Conservation (phyloP, 108 stramenopile species). For the Chaetoceros muelleri region DNA sequence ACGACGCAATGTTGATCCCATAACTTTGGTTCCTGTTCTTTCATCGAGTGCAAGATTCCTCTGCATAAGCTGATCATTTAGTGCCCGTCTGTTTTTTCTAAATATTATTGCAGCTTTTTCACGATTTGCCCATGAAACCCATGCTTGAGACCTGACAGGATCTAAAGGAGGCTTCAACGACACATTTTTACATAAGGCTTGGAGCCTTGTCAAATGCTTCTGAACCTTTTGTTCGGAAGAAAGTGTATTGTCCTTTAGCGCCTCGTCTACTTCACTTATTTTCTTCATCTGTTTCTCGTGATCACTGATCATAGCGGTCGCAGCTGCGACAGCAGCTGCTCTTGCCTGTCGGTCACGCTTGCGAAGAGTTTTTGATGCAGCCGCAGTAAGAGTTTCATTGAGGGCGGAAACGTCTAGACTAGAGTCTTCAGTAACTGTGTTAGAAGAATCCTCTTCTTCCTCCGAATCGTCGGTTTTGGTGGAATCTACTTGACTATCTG, state of each 20-base stretch:
- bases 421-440: not conserved
- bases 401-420: conserved; percentile 3
- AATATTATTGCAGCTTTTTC: conserved; percentile 67
- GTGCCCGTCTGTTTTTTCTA: conserved; percentile 50
- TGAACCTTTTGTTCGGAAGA: conserved; percentile 41
- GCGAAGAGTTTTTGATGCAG: conserved; percentile 32
- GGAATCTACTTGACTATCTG: not conserved
- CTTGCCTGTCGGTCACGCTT: conserved; percentile 36
- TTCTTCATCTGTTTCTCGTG: conserved; percentile 15
- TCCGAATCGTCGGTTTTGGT: not conserved
- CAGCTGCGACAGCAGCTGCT: conserved; percentile 65
- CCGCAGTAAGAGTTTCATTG: conserved; percentile 3
- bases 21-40: conserved; percentile 49
- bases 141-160: conserved; percentile 65
- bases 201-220: conserved; percentile 51
- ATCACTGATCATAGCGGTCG: conserved; percentile 35
- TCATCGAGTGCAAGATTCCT: conserved; percentile 41
- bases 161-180: conserved; percentile 55
- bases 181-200: conserved; percentile 52
- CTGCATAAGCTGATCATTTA: conserved; percentile 35
- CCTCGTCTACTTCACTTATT: conserved; percentile 8
- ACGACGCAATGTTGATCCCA: conserved; percentile 59
- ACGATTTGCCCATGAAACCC: conserved; percentile 69
- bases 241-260: conserved; percentile 6
- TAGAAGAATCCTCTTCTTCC: conserved; percentile 3